These are phyloP conservation scores for Hygrophorus pudorinus DNA, from an alignment of 768 basidiomycete genomes.

Conservation along the genomic window DNA sequence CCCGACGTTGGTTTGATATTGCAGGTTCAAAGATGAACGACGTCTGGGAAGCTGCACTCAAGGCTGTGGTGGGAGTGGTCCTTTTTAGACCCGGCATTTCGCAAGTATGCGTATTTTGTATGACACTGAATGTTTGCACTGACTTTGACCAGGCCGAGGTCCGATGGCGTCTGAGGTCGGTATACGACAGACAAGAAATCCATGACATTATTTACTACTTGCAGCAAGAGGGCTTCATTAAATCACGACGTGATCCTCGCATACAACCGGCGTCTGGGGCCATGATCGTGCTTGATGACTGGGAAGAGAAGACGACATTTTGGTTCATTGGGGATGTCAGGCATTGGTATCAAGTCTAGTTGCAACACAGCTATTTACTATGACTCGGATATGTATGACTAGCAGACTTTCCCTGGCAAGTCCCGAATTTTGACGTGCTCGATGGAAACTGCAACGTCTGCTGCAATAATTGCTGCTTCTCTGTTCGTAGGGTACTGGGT, in stretches of 20 bases:
- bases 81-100: slow-evolving; percentile 66
- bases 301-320: slow-evolving; percentile 39
- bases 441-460: not conserved
- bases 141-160: slow-evolving; percentile 44
- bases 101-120: slow-evolving; percentile 23
- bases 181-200: slow-evolving; percentile 71
- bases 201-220: slow-evolving; percentile 50
- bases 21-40: slow-evolving; percentile 48
- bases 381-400: too few relatives aligned
- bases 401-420: too few relatives aligned
- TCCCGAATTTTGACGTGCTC: too few relatives aligned
- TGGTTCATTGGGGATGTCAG: slow-evolving; percentile 48
- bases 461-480: not conserved
- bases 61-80: slow-evolving; percentile 57
- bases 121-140: slow-evolving; percentile 5
- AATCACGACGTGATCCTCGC: slow-evolving; percentile 17
- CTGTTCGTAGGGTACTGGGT: not conserved
- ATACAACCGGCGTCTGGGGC: slow-evolving; percentile 2
- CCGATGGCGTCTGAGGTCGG: slow-evolving; percentile 57
- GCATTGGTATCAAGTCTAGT: slow-evolving; percentile 59
- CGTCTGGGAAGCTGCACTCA: slow-evolving; percentile 63
- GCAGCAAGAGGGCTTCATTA: slow-evolving; percentile 40
- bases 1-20: slow-evolving; percentile 73
- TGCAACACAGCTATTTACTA: slow-evolving; percentile 6
- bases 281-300: slow-evolving; percentile 32